These are phyloP conservation scores for Neofusicoccum ribis DNA, from an alignment of 2,329 filamentous ascomycete genomes.

Conservation along the genomic window DNA sequence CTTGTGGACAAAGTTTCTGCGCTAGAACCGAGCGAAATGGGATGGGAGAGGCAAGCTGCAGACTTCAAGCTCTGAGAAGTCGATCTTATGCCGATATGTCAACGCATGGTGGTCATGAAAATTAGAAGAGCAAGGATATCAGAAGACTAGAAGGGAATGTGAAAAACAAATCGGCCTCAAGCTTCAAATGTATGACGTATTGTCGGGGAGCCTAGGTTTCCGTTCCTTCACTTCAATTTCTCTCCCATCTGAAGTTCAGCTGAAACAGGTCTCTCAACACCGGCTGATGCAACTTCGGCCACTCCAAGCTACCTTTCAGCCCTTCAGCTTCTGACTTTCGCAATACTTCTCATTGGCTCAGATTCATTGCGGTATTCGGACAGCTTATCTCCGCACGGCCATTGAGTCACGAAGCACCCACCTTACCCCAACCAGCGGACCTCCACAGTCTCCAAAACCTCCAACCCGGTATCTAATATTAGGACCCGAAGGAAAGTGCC, in stretches of 20 bases:
- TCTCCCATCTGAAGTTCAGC: not conserved
- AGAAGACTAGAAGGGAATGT: not conserved
- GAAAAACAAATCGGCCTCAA: not conserved
- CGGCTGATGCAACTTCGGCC: not conserved
- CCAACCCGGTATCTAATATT: not conserved
- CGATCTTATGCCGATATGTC: not conserved
- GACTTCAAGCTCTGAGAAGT: slow-evolving; percentile 70
- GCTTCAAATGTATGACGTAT: not conserved
- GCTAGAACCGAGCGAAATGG: slow-evolving; percentile 52
- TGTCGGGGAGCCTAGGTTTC: not conserved
- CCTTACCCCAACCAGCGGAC: not conserved
- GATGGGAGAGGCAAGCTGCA: slow-evolving; percentile 69
- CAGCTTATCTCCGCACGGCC: not conserved
- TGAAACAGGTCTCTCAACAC: not conserved
- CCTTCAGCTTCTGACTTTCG: slow-evolving; percentile 2
- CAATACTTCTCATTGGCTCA: not conserved
- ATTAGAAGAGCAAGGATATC: not conserved
- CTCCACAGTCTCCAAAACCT: not conserved
- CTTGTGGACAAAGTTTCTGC: slow-evolving; percentile 70
- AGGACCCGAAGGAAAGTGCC: not conserved
- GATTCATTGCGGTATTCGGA: not conserved
- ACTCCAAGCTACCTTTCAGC: not conserved
- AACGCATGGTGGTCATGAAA: not conserved
- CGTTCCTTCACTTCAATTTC: not conserved
- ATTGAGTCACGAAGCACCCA: slow-evolving; percentile 4